Evolutionary conservation across 176 grass and related monocot species (phyloP), one percentile per base, ranked within the genome.

Genomic region (Aegilops longissima): DNA sequence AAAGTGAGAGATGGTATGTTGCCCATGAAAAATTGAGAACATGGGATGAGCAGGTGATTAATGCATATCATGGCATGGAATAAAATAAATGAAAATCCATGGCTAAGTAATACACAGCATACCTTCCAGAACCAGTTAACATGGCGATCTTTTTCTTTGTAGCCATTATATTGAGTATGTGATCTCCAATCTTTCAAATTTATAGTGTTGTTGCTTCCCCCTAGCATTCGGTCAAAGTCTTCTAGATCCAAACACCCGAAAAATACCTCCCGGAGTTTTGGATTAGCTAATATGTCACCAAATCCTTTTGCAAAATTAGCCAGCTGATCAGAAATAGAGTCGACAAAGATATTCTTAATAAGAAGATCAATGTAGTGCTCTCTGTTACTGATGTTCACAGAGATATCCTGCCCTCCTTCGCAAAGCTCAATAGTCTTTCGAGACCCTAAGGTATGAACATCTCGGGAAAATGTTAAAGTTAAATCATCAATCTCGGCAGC

Each of bases 61-160:
- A 85, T 76, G 30, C 42, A 77, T 66, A 85, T 25, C 58, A 47
- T 75, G 18, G 31, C 40, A 85, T 36, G 12, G 31, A 56, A 85
- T 36, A 77, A 38, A 13, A 76, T 27, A 44, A 52, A 70, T 40
- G 20, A 79, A 58, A 77, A 79, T 52, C 76, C 17, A 80, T 40
- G n/a, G 31, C 44, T 45, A n/a, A 77, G 70, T 78, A 54, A 30
- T 73, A 79, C 45, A 75, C 9, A 8, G 27, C 35, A 12, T 91
- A 99, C 97, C 97, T 99, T 94, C 97, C 97, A 99, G 83, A 99
- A 99, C 94, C 94, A 95, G 78, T 42, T 76, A 66, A 99, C 90
- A 45, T 83, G 80, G 42, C 85, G 85, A 90, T 99, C 97, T 84
- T 88, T 97, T 80, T 91, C 79, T 87, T 93, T 97, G 92, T 97